Evolutionary conservation across 2,329 filamentous ascomycete species (phyloP), one percentile per base, ranked within the genome.

Genomic region (Plenodomus tracheiphilus): DNA sequence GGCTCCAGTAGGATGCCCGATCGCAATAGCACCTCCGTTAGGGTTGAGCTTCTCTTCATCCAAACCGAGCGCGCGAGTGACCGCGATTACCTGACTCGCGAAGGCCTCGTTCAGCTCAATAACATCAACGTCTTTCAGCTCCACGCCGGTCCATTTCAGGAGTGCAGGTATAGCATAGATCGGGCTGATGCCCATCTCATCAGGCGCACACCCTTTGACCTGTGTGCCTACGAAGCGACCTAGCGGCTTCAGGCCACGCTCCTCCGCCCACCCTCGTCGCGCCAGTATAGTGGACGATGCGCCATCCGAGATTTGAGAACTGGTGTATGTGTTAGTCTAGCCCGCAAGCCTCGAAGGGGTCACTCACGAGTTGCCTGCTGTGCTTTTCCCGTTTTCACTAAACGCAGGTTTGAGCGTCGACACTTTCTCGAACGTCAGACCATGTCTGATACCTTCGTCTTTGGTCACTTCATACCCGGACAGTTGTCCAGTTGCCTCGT

Each of bases 21-120:
- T 79, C 8, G 89, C 89, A 67, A 93, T 92, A 57, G 89, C 89
- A 54, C 89, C 89, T 58, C 89, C 89, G 53, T 88, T 82, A 17
- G 86, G 82, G 77, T 93, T 94, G 80, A 93, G 84, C 81, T 90
- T 92, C 65, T 82, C 76, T 72, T 82, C 82, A 65, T 89, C 85
- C 39, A 93, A 74, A 47, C 82, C 82, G 38, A 94, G 81, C 64
- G 64, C 72, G 34, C 77, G 72, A 42, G 89, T 79, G 76, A 91
- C 96, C 80, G 96, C 97, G 35, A 97, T 89, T 1, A 90, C 91
- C 91, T 97, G 97, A 51, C 89, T 94, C 28, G 92, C 93, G 66
- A 97, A 97, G 1, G 94, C 93, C 81, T 97, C 93, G 77, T 97
- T 97, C 68, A 99, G 76, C 81, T 97, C 93, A 61, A 93, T 80